These are phyloP conservation scores for Ophiocordyceps camponoti-rufipedis DNA, from an alignment of 2,329 filamentous ascomycete genomes.

Conservation along the genomic window DNA sequence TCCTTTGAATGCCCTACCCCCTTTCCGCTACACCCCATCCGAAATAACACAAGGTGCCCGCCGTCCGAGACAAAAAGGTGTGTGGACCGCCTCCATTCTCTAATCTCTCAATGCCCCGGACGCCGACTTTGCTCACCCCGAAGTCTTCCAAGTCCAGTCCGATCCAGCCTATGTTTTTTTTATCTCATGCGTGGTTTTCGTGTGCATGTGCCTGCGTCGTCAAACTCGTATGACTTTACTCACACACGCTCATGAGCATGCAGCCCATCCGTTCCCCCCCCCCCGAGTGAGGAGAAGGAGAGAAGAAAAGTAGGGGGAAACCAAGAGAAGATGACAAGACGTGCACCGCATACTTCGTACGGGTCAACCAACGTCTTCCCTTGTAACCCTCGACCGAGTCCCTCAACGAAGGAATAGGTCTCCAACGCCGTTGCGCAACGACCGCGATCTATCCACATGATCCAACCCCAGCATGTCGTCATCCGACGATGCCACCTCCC, in stretches of 20 bases:
- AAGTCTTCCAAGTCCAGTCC: not conserved
- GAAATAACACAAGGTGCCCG: not conserved
- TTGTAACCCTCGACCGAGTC: not conserved
- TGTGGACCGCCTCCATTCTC: not conserved
- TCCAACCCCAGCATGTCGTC: slow-evolving; percentile 49
- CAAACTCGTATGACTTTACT: not conserved
- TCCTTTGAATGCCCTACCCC: not conserved
- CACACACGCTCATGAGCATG: not conserved
- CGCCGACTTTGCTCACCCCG: not conserved
- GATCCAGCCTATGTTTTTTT: not conserved
- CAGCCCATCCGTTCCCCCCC: not conserved
- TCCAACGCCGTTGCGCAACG: slow-evolving; percentile 38
- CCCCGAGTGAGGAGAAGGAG: not conserved
- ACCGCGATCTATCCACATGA: slow-evolving; percentile 42
- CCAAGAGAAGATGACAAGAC: not conserved
- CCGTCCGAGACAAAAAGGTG: not conserved
- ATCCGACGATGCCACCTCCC: slow-evolving; percentile 28
- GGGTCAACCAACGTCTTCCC: not conserved
- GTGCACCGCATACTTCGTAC: not conserved
- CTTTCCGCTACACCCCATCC: not conserved
- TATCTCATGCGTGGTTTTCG: not conserved
- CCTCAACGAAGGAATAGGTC: slow-evolving; percentile 39
- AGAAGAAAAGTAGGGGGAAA: not conserved
- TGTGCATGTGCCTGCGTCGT: not conserved
- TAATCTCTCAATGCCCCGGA: not conserved